Conservation (phyloP, 805 yeast genomes). For the Yamadazyma sp. region DNA sequence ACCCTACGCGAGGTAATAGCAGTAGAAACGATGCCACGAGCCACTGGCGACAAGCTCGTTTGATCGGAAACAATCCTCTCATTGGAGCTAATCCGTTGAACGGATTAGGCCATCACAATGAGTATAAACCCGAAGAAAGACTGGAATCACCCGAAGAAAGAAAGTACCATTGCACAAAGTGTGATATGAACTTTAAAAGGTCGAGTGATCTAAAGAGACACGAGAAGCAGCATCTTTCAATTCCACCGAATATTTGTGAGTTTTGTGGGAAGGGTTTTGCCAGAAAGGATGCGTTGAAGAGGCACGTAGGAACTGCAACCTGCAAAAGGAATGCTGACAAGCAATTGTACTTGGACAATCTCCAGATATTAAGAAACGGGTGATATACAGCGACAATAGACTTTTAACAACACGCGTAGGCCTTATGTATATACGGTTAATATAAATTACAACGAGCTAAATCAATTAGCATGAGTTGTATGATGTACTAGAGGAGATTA, state of each 20-base stretch:
- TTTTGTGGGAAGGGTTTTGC: constrained; percentile 83
- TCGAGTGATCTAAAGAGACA: constrained; percentile 72
- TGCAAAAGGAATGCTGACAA: constrained; percentile 71
- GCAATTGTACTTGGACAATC: constrained; percentile 34
- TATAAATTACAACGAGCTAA: no score
- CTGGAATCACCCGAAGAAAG: constrained; percentile 19
- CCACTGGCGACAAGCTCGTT: constrained; percentile 6
- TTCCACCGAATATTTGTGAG: constrained; percentile 74
- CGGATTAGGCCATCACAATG: constrained; percentile 1
- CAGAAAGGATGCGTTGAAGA: constrained; percentile 74
- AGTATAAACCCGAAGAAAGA: neutral
- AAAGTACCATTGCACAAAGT: constrained; percentile 57
- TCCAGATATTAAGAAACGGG: constrained; percentile 13
- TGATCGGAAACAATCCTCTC: constrained; percentile 15
- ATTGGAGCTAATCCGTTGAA: constrained; percentile 9
- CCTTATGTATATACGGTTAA: no score
- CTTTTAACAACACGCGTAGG: no score
- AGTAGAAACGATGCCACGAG: constrained; percentile 4
- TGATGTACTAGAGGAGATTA: no score
- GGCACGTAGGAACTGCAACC: constrained; percentile 73
- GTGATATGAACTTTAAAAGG: constrained; percentile 63
- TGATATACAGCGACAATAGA: neutral
- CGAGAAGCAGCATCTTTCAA: constrained; percentile 69
- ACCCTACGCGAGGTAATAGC: constrained; percentile 8
- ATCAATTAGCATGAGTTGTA: no score